Evolutionary conservation across 441 rosid species (phyloP).

Genomic region (Arabidopsis lyrata): DNA sequence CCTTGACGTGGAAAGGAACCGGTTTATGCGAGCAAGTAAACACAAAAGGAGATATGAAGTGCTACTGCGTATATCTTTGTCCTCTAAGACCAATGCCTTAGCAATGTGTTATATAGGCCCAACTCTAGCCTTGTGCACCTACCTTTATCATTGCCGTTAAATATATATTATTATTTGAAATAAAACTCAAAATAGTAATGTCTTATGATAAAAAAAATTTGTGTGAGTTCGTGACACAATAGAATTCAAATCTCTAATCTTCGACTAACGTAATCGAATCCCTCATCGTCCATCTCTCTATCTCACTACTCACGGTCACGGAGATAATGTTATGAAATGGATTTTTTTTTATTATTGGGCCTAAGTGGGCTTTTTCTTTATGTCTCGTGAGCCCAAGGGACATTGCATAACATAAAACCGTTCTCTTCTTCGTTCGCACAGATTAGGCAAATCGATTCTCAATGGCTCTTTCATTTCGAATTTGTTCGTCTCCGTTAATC

Average conservation of each 20-base stretch:
- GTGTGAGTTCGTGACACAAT: background rate
- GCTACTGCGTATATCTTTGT: background rate
- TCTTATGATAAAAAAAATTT: background rate
- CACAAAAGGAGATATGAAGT: background rate
- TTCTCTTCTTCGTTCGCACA: background rate
- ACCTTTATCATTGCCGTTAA: background rate
- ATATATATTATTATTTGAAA: no score
- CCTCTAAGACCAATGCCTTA: background rate
- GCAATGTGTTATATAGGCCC: background rate
- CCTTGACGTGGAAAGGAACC: no score
- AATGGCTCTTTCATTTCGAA: conserved; percentile 54
- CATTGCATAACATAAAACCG: background rate
- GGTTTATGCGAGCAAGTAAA: background rate
- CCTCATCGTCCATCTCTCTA: no score
- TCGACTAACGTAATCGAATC: no score
- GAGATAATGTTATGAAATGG: no score
- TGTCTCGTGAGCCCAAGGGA: no score
- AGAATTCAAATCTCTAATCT: no score
- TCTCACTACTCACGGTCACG: no score
- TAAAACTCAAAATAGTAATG: background rate
- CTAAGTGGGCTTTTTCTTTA: no score
- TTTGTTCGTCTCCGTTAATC: conserved; percentile 43
- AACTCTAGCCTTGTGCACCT: background rate
- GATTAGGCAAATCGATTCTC: background rate
- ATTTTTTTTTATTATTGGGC: no score